Base-by-base conservation (phyloP, 495 filamentous ascomycete genomes). In the Podospora australis region DNA sequence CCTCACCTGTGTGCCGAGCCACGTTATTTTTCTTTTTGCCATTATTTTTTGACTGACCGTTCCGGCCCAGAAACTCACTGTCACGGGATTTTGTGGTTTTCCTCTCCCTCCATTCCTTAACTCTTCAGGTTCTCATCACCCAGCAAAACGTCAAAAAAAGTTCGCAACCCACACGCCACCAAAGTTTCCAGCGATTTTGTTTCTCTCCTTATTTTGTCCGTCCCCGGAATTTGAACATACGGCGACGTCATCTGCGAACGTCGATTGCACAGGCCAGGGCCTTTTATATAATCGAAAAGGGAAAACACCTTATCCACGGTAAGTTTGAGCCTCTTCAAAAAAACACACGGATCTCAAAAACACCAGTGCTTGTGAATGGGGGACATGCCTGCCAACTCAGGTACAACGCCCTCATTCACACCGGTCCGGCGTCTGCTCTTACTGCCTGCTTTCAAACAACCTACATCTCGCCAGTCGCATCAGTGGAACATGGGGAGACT, bases 1-100 rank as follows among this genome's bases (percentile, higher is more conserved):
- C 49, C 51, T 50, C 54, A 49, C 53, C 50, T 49, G 53, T 46
- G 55, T 52, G 55, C 55, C 59, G 56, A 59, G 59, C 59, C 56
- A 62, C 51, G 53, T 62, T 59, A 53, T 56, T 58, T n/a, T 54
- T 59, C 42, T 53, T 46, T 43, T 54, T 30, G 19, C 34, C 50
- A 35, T 54, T 44, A 50, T 50, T 54, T 56, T 53, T 47, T 40
- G 48, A 43, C 29, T n/a, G n/a, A n/a, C 39, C 46, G 40, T 49
- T 36, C 49, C 25, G n/a, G 19, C 22, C 43, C 53, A 24, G 35
- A 36, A 39, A 22, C 30, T 20, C 46, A n/a, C 14, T 44, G 23
- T n/a, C 4, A 14, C 19, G 16, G 24, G 29, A 17, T n/a, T 35
- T 24, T 32, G 23, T 28, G 34, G 34, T 19, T 1, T 39, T 30